Evolutionary conservation across 2,329 filamentous ascomycete species (phyloP), one percentile per base, ranked within the genome.

Genomic region (Cercospora citrullina): DNA sequence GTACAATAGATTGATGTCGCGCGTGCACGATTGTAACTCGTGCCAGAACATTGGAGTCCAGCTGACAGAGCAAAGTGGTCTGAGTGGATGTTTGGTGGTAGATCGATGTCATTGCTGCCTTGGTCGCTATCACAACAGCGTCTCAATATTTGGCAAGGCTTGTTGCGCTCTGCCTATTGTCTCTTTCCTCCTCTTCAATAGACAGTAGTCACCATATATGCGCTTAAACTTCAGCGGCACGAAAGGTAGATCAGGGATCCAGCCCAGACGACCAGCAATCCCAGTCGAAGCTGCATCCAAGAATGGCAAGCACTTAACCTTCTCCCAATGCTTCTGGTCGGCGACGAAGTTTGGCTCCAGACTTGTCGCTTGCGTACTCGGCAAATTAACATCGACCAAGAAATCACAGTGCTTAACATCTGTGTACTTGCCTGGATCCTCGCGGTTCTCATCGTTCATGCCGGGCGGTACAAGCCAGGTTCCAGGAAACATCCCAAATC

Each of bases 391-490:
- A 78, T 99, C 95, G 16, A 98, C 90, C 4, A 99, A 77, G 79
- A 96, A 97, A 8, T 88, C 84, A 79, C 95, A 99, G 64, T 88
- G 84, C 30, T 85, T 84, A 53, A 96, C 81, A 68, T 94, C 89
- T 39, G 89, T 84, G 86, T 98, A 96, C 87, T 98, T 99, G 68
- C 88, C 86, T 69, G 86, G 78, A 77, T 99, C 95, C 79, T 97
- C 94, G 72, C 89, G 84, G 75, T 99, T 99, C 70, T 88, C 87
- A 77, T 96, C 93, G 77, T 99, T 99, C 89, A 99, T 92, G 3
- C 94, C 94, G 60, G 84, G 82, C 0, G 95, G 91, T 1, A 90
- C 86, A 66, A 92, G 82, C 88, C 93, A 96, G 1, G 94, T 92
- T n/a, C 93, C 94, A 53, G 91, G 87, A 80, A 91, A 92, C 70